Base-by-base conservation (phyloP, 1,284 basidiomycete genomes). In the Irpex sp. region DNA sequence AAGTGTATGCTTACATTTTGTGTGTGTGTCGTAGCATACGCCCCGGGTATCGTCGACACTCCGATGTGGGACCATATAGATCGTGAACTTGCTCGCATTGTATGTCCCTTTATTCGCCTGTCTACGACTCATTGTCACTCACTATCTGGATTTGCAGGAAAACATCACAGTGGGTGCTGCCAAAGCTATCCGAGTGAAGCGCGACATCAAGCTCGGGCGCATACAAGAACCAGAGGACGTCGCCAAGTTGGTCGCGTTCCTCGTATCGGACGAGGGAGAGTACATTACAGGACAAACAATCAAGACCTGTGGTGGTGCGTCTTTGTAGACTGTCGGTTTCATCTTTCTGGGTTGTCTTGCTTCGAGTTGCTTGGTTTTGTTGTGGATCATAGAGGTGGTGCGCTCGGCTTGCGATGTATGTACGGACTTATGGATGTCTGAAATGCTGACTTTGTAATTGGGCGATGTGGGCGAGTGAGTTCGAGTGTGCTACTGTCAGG, bases 171-270 rank as follows among this genome's bases (percentile, higher is more conserved):
- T 73, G 15, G 74, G 74, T 19, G 73, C 71, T 54, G 74, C 74
- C 4, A 74, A 72, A 65, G 73, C 72, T 4, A 63, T 68, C 56
- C 71, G 72, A 9, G 73, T 75, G 17, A 73, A 74, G 65, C 68
- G 67, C 36, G 70, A 73, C 49, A 68, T 75, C 66, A 70, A 71
- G 67, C 69, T 73, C 5, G 75, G 72, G 5, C 68, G 71, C 11
- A 70, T 76, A 36, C 77, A 78, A 58, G 69, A 70, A 58, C 74
- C 77, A 5, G 74, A 78, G 58, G 76, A 80, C 61, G 74, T 80
- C 63, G 78, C 79, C 8, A 75, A 74, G 26, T 68, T 81, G n/a
- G 80, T 81, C 4, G 79, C 79, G 0, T 81, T 75, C 71, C 68
- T 81, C 5, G 77, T 73, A 5, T 78, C 77, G 1, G 71, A 76